Evolutionary conservation across 345 rosid species (phyloP), one percentile per base, ranked within the genome.

Genomic region (Camelina laxa): DNA sequence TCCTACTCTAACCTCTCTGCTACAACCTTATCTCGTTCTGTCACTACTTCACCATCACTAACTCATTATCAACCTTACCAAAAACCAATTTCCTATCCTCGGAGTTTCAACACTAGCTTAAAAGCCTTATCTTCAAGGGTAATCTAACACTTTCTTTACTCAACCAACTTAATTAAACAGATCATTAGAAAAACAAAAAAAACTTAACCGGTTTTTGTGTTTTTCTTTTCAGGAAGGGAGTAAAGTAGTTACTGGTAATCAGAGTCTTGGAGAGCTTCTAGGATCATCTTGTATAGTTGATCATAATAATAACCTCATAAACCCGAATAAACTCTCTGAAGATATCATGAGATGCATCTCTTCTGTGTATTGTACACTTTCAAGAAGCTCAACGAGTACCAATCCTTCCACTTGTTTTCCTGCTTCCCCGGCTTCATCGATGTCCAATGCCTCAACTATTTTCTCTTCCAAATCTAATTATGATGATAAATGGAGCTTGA

Each of bases 201-300:
- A 11, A 56, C 1, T 19, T 27, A 35, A 41, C 27, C 12, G 19
- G 24, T 21, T 45, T 22, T 41, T 21, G 27, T 16, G 6, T n/a
- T 2, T 14, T 38, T 7, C 10, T 36, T 65, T 67, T 66, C 87
- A 89, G 90, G 87, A 82, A 22, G 78, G 53, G 57, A 81, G 38
- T 65, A 84, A 68, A 45, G 70, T 75, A 10, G 69, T 76, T 77
- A 82, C 87, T 50, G 76, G 86, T 69, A 88, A 79, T 60, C 80
- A 77, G 38, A 87, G 94, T 80, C 96, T 92, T 17, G 98, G 91
- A 53, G 94, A 90, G 84, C 88, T 85, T 82, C 75, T 92, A 27
- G 81, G 90, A 38, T 72, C 84, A 65, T 83, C 90, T 49, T 58
- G 39, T 57, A 31, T 75, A 19, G 75, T 82, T 42, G 73, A 78